Conservation (phyloP, 306 rosid species). For the Ormosia emarginata region DNA sequence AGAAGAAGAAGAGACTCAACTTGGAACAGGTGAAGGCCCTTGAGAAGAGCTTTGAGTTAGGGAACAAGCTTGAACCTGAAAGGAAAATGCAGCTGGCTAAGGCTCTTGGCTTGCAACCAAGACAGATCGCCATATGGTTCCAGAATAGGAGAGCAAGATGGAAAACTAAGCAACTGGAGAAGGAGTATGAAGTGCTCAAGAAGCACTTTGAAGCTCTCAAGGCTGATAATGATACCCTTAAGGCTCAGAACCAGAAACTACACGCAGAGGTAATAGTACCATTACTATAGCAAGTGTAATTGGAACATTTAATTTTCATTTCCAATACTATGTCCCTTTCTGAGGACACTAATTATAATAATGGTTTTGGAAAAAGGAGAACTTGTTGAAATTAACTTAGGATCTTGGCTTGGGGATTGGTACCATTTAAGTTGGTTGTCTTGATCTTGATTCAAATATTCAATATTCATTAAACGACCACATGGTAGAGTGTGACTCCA, state of each 20-base stretch:
- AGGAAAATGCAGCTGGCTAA: conserved; percentile 83
- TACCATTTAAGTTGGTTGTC: background rate
- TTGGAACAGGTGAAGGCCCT: conserved; percentile 85
- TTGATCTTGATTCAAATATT: background rate
- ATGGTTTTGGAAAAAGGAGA: background rate
- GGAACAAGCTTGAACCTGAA: conserved; percentile 94
- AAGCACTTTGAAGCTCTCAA: conserved; percentile 78
- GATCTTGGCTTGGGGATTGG: background rate
- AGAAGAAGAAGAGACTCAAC: conserved; percentile 86
- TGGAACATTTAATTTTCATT: background rate
- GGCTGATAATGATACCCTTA: conserved; percentile 74
- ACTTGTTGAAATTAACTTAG: background rate
- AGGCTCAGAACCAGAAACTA: conserved; percentile 72
- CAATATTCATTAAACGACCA: background rate
- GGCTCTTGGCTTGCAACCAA: conserved; percentile 77
- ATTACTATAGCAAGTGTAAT: background rate
- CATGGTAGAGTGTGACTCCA: background rate
- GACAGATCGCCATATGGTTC: conserved; percentile 94
- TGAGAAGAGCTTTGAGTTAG: conserved; percentile 89
- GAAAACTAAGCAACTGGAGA: conserved; percentile 92
- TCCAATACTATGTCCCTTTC: background rate
- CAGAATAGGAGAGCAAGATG: conserved; percentile 95
- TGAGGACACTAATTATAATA: background rate
- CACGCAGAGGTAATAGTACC: conserved; percentile 56
- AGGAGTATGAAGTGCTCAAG: conserved; percentile 73